Conservation (phyloP, 1,284 basidiomycete genomes). For the Irpex lacteus region DNA sequence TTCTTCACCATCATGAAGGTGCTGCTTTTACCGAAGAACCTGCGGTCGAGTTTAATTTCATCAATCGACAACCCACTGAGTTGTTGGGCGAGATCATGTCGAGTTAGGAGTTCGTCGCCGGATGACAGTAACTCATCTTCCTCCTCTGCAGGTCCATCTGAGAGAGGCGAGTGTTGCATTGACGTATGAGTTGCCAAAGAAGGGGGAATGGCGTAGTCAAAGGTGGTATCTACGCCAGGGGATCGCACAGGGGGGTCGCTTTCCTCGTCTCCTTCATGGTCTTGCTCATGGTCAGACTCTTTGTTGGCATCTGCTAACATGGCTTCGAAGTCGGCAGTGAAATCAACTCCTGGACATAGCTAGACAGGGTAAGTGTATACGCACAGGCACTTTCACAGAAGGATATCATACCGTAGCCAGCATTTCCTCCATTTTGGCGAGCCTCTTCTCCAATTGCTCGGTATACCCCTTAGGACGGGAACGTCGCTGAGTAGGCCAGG, state of each 20-base stretch:
- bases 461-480: neutral
- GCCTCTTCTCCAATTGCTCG: slow-evolving; percentile 54
- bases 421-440: slow-evolving; percentile 70
- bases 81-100: neutral
- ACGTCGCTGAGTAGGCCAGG: neutral
- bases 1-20: slow-evolving; percentile 9
- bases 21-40: slow-evolving; percentile 16
- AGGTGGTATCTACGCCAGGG: neutral
- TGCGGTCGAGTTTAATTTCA: neutral
- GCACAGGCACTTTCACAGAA: no score
- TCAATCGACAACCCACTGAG: neutral
- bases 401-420: slow-evolving; percentile 47
- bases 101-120: neutral
- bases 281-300: neutral
- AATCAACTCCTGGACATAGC: slow-evolving; percentile 39
- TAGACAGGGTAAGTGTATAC: slow-evolving; percentile 17
- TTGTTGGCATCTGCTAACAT: neutral
- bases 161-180: neutral
- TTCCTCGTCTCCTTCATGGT: neutral
- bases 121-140: neutral
- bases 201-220: neutral
- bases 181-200: neutral
- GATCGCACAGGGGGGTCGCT: neutral
- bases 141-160: neutral
- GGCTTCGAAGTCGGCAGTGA: neutral